phyloP scores from a whole-genome alignment of 768 basidiomycete species.

The Termitomyces sp. region DNA sequence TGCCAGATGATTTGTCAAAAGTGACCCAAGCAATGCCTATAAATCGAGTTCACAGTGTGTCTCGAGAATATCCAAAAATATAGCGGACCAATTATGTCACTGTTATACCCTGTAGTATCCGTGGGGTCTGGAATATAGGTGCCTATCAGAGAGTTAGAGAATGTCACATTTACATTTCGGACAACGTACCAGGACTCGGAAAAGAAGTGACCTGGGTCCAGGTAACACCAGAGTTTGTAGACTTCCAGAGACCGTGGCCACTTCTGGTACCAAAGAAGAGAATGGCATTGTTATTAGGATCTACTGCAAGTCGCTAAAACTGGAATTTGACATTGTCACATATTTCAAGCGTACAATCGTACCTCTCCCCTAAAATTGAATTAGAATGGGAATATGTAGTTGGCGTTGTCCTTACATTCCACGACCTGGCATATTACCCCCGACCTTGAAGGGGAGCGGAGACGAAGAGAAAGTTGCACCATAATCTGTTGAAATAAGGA shows the following conservation, averaged over 20 bases:
- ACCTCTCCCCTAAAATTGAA: slow-evolving; percentile 41
- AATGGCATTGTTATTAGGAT: slow-evolving; percentile 57
- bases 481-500: slow-evolving; percentile 53
- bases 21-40: slow-evolving; percentile 56
- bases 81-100: slow-evolving; percentile 29
- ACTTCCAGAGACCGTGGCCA: slow-evolving; percentile 65
- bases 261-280: slow-evolving; percentile 60
- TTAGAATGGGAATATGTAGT: slow-evolving; percentile 1
- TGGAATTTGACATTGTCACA: not conserved
- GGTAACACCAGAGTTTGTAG: slow-evolving; percentile 49
- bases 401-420: slow-evolving; percentile 38
- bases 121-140: slow-evolving; percentile 48
- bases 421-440: slow-evolving; percentile 66
- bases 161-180: not conserved
- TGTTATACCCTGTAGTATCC: slow-evolving; percentile 41
- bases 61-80: not conserved
- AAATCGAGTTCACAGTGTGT: not conserved
- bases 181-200: slow-evolving; percentile 44
- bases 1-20: slow-evolving; percentile 54
- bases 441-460: slow-evolving; percentile 57
- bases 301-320: slow-evolving; percentile 49
- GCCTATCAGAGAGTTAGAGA: slow-evolving; percentile 23
- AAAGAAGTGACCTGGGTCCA: slow-evolving; percentile 59
- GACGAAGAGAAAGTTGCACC: slow-evolving; percentile 51
- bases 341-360: not conserved